These are phyloP conservation scores for Trichoderma reesei DNA, from an alignment of 495 filamentous ascomycete genomes.

Conservation along the genomic window DNA sequence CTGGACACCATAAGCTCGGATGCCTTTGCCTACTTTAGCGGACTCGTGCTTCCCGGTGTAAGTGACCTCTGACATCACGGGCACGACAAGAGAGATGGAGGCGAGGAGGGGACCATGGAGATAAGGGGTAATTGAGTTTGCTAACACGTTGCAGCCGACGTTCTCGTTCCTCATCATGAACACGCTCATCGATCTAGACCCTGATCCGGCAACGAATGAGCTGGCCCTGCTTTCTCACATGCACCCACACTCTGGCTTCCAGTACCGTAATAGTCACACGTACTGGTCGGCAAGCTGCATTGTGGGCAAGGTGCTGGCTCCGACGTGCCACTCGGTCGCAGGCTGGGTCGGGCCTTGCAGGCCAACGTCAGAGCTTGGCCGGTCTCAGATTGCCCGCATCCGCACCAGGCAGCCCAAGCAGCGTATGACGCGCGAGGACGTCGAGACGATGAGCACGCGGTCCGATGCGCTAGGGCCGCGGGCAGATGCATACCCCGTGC, in stretches of 20 bases:
- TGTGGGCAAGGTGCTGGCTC: conserved; percentile 68
- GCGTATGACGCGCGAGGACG: conserved; percentile 40
- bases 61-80: conserved; percentile 15
- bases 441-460: conserved; percentile 47
- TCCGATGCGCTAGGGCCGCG: conserved; percentile 55
- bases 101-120: not conserved
- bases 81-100: not conserved
- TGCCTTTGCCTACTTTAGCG: conserved; percentile 64
- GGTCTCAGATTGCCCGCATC: conserved; percentile 53
- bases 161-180: conserved; percentile 67
- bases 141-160: conserved; percentile 27
- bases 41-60: conserved; percentile 56
- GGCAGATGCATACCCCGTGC: conserved; percentile 46
- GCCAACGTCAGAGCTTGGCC: conserved; percentile 48
- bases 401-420: conserved; percentile 40
- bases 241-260: conserved; percentile 56
- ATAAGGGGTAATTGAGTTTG: not conserved
- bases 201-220: conserved; percentile 45
- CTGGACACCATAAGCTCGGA: conserved; percentile 53
- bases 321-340: conserved; percentile 58
- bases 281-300: conserved; percentile 63
- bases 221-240: conserved; percentile 52
- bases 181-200: conserved; percentile 59
- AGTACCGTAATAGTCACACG: conserved; percentile 55
- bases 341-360: conserved; percentile 62